phyloP scores from a whole-genome alignment of 345 rosid species.

The Odontarrhena argentea region DNA sequence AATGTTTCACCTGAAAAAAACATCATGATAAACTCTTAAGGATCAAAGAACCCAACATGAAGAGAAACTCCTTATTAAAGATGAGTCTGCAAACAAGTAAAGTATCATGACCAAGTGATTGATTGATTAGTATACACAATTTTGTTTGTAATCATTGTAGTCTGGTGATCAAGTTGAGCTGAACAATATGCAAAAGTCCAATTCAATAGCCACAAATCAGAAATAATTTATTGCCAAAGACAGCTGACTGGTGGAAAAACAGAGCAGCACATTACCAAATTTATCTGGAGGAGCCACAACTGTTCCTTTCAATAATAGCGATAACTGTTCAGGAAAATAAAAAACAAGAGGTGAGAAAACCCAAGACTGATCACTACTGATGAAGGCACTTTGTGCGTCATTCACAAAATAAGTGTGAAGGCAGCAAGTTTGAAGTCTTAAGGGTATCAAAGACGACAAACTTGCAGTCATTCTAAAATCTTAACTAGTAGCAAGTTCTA shows the following conservation, averaged over 20 bases:
- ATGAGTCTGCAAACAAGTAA: slow-evolving; percentile 14
- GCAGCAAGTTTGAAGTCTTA: neutral
- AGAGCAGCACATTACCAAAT: slow-evolving; percentile 62
- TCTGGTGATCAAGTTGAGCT: neutral
- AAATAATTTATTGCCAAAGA: slow-evolving; percentile 10
- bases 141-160: slow-evolving; percentile 6
- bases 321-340: slow-evolving; percentile 55
- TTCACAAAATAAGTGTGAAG: slow-evolving; percentile 35
- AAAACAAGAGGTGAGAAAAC: slow-evolving; percentile 34
- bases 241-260: slow-evolving; percentile 4
- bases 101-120: slow-evolving; percentile 18
- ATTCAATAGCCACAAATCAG: slow-evolving; percentile 1
- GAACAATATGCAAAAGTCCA: slow-evolving; percentile 9
- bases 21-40: slow-evolving; percentile 24
- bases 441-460: slow-evolving; percentile 7
- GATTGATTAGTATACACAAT: slow-evolving; percentile 19
- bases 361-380: slow-evolving; percentile 20
- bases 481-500: slow-evolving; percentile 7
- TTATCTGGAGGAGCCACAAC: slow-evolving; percentile 98
- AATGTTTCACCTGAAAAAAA: slow-evolving; percentile 74
- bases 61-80: slow-evolving; percentile 16
- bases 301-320: slow-evolving; percentile 85
- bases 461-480: neutral
- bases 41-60: slow-evolving; percentile 19
- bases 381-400: slow-evolving; percentile 12